Evolutionary conservation across 2,329 filamentous ascomycete genomes (phyloP).

Genomic region (Aspergillus japonicus): DNA sequence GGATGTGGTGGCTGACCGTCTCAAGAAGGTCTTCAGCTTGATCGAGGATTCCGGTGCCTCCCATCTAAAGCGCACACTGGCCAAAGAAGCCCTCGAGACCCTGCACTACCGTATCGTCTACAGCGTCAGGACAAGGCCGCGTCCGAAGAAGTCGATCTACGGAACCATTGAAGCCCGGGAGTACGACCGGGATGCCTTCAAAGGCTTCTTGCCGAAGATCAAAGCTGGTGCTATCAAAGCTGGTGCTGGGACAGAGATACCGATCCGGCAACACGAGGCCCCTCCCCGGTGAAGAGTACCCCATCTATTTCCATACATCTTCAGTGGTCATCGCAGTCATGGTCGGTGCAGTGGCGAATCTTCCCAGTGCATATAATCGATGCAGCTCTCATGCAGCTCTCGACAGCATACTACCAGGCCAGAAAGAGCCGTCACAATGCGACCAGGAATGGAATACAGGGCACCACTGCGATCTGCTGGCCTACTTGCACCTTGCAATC

Average conservation of each 20-base stretch:
- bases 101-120: constrained; percentile 72
- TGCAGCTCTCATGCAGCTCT: background rate
- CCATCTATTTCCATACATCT: background rate
- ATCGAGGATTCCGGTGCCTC: constrained; percentile 75
- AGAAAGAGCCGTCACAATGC: too few relatives aligned
- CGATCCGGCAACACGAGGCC: constrained; percentile 7
- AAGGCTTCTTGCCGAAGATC: background rate
- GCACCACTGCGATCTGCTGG: background rate
- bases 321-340: background rate
- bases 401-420: background rate
- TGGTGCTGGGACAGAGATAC: background rate
- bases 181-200: constrained; percentile 7
- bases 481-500: background rate
- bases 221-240: background rate
- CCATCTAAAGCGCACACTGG: constrained; percentile 69
- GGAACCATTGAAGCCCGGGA: constrained; percentile 20
- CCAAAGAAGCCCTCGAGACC: constrained; percentile 72
- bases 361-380: too few relatives aligned
- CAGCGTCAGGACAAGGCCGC: constrained; percentile 65
- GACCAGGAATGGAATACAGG: background rate
- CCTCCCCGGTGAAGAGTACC: background rate
- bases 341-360: background rate
- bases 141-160: constrained; percentile 50
- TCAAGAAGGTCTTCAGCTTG: constrained; percentile 57
- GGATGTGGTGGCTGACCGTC: constrained; percentile 61